These are phyloP conservation scores for Spathaspora girioi DNA, from an alignment of 805 yeast species.

Conservation along the genomic window DNA sequence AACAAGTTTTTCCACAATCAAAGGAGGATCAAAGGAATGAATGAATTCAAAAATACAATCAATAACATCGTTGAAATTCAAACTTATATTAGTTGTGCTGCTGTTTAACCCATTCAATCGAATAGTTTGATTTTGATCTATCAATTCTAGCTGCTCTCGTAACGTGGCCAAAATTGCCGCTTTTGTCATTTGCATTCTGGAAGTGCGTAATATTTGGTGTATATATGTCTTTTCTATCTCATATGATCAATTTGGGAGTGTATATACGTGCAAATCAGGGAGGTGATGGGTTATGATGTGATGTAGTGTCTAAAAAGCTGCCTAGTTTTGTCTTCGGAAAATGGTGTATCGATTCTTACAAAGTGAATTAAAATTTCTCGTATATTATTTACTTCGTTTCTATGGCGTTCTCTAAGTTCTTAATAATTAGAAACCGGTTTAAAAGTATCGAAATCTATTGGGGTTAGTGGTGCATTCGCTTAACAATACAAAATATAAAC, in stretches of 20 bases:
- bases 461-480: too few relatives aligned
- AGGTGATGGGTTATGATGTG: neutral
- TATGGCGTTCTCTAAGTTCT: too few relatives aligned
- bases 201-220: neutral
- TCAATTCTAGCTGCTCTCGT: constrained; percentile 20
- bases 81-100: neutral
- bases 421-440: too few relatives aligned
- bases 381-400: too few relatives aligned
- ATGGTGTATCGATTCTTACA: too few relatives aligned
- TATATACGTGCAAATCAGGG: neutral
- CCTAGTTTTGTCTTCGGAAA: neutral
- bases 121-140: constrained; percentile 16
- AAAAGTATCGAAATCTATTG: too few relatives aligned
- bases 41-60: constrained; percentile 21
- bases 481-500: too few relatives aligned
- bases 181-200: constrained; percentile 1
- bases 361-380: too few relatives aligned
- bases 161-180: constrained; percentile 13
- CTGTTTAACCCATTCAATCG: constrained; percentile 14
- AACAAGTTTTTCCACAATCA: constrained; percentile 47
- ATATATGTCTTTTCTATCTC: neutral
- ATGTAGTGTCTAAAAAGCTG: neutral
- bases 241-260: neutral
- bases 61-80: constrained; percentile 15
- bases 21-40: constrained; percentile 18